Percentiles rank a stretch among this genome's conserved stretches.
These are phyloP conservation scores for Fusarium verticillioides DNA, from an alignment of 2,329 filamentous ascomycete genomes.

Conservation along the genomic window DNA sequence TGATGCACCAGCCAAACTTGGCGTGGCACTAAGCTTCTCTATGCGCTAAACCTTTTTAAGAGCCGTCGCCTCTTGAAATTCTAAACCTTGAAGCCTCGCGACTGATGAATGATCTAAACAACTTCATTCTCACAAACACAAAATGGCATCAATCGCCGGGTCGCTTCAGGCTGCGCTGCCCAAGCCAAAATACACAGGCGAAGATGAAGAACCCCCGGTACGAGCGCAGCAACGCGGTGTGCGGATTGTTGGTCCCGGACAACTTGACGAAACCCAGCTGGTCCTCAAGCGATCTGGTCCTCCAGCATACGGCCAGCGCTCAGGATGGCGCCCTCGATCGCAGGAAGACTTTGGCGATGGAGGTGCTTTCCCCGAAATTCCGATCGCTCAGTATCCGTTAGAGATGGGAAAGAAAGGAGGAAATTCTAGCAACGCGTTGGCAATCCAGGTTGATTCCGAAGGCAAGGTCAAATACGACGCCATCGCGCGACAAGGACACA, in stretches of 20 bases:
- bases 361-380: constrained; percentile 93
- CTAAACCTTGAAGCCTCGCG: constrained; percentile 39
- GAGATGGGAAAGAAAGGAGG: constrained; percentile 89
- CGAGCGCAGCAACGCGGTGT: constrained; percentile 82
- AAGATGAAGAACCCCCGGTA: constrained; percentile 82
- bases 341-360: constrained; percentile 96
- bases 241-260: constrained; percentile 80
- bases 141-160: constrained; percentile 74
- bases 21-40: background rate
- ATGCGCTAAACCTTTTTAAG: constrained; percentile 47
- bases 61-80: constrained; percentile 49
- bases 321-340: constrained; percentile 89
- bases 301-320: constrained; percentile 86
- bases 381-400: constrained; percentile 93
- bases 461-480: constrained; percentile 97
- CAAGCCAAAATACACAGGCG: constrained; percentile 89
- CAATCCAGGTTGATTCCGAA: constrained; percentile 89
- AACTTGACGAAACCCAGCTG: constrained; percentile 87
- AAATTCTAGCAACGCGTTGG: constrained; percentile 83
- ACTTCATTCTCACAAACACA: constrained; percentile 34
- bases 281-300: constrained; percentile 85
- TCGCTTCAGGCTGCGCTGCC: constrained; percentile 84
- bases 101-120: constrained; percentile 37
- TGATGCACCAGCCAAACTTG: constrained; percentile 2
- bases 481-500: constrained; percentile 89